Evolutionary conservation across 805 yeast genomes (phyloP).

Genomic region (Kluyveromyces siamensis): DNA sequence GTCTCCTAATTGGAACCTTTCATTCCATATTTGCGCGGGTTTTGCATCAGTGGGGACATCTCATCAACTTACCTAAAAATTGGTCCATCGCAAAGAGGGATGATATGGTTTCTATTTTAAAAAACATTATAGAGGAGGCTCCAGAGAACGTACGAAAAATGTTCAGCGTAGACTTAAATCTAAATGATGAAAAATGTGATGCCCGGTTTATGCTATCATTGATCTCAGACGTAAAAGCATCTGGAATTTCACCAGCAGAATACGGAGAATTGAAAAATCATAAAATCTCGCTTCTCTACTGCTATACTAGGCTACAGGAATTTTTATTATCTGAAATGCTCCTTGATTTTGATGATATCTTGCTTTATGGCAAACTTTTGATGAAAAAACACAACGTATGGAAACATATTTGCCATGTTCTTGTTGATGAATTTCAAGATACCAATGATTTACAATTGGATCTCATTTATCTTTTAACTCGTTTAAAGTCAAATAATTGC

Average conservation of each 20-base stretch:
- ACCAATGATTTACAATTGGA: conserved; percentile 72
- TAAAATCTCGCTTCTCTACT: conserved; percentile 27
- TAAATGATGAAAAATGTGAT: conserved; percentile 24
- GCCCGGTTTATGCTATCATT: conserved; percentile 18
- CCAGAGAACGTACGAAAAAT: background rate
- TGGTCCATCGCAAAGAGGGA: conserved; percentile 54
- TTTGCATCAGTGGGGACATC: conserved; percentile 46
- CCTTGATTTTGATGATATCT: conserved; percentile 79
- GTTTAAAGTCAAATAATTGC: conserved; percentile 30
- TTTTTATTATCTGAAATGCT: conserved; percentile 34
- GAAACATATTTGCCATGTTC: conserved; percentile 50
- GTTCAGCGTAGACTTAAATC: conserved; percentile 19
- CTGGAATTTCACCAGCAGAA: conserved; percentile 37
- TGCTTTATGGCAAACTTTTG: conserved; percentile 46
- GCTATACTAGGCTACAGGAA: conserved; percentile 48
- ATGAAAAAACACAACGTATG: conserved; percentile 38
- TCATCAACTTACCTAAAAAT: conserved; percentile 37
- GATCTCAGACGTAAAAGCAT: conserved; percentile 51
- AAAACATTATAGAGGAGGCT: conserved; percentile 28
- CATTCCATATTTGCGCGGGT: conserved; percentile 74
- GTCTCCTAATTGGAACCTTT: conserved; percentile 75
- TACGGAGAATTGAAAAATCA: conserved; percentile 23
- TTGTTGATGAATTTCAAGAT: conserved; percentile 94
- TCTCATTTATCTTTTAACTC: conserved; percentile 47
- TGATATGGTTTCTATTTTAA: conserved; percentile 36